Evolutionary conservation across 768 basidiomycete species (phyloP).

Genomic region (Pleurotus djamor): DNA sequence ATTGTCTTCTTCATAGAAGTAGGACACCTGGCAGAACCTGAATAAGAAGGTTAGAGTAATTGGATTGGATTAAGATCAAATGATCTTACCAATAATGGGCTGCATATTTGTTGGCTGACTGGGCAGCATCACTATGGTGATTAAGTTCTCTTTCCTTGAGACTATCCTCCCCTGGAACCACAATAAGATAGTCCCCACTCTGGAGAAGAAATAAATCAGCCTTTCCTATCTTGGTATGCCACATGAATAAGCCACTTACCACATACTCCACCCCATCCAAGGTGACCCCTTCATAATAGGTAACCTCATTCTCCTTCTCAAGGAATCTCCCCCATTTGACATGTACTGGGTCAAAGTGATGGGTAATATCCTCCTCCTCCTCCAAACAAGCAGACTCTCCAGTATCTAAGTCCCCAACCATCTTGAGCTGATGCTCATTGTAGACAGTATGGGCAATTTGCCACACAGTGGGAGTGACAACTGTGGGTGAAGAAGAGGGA

Average conservation of each 20-base stretch:
- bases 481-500: slow-evolving; percentile 25
- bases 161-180: slow-evolving; percentile 53
- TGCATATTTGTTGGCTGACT: slow-evolving; percentile 53
- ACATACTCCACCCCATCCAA: slow-evolving; percentile 60
- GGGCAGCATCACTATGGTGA: slow-evolving; percentile 34
- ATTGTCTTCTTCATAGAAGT: slow-evolving; percentile 47
- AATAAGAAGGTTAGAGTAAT: not conserved
- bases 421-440: slow-evolving; percentile 41
- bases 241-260: slow-evolving; percentile 26
- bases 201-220: slow-evolving; percentile 18
- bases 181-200: slow-evolving; percentile 65
- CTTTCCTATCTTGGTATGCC: not conserved
- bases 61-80: not conserved
- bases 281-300: slow-evolving; percentile 40
- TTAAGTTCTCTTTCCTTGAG: slow-evolving; percentile 37
- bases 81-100: slow-evolving; percentile 59
- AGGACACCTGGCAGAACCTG: slow-evolving; percentile 73
- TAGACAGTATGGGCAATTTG: slow-evolving; percentile 38
- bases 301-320: slow-evolving; percentile 13
- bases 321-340: slow-evolving; percentile 28
- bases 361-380: slow-evolving; percentile 23
- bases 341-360: slow-evolving; percentile 29
- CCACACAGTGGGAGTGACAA: slow-evolving; percentile 46
- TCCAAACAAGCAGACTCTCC: slow-evolving; percentile 21
- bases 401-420: slow-evolving; percentile 25